Evolutionary conservation across 768 basidiomycete species (phyloP).

Genomic region (Podaxis sp.): DNA sequence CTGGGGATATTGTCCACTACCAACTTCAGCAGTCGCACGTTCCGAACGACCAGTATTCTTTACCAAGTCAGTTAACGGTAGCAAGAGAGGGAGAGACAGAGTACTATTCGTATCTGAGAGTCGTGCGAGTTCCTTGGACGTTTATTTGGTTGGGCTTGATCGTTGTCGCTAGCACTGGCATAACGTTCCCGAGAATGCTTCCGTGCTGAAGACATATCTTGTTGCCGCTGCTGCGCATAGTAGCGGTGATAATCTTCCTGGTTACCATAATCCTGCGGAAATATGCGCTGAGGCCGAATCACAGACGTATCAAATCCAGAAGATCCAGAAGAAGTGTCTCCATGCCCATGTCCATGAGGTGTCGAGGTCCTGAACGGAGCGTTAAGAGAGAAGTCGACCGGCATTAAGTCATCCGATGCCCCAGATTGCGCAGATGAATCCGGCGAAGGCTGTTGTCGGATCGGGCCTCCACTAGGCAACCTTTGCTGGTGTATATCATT

Average conservation of each 20-base stretch:
- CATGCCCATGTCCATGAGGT: neutral
- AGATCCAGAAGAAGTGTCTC: too few relatives aligned
- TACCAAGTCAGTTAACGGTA: neutral
- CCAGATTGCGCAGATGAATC: neutral
- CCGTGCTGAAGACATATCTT: neutral
- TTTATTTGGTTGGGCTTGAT: neutral
- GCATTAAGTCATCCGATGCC: neutral
- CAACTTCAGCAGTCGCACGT: neutral
- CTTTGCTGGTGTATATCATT: neutral
- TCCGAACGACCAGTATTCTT: neutral
- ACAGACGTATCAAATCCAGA: neutral
- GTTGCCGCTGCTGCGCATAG: neutral
- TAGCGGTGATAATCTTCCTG: neutral
- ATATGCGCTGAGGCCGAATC: neutral
- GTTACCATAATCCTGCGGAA: neutral
- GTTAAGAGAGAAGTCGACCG: neutral
- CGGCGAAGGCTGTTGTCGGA: conserved; percentile 6
- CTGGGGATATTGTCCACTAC: neutral
- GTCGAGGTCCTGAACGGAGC: conserved; percentile 4
- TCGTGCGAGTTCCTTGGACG: neutral
- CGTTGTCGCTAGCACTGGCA: neutral
- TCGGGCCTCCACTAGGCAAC: neutral
- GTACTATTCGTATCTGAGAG: neutral
- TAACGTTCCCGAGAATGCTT: conserved; percentile 1
- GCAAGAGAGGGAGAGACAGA: neutral